Evolutionary conservation across 768 basidiomycete species (phyloP).

Genomic region (Mycena belliarum): DNA sequence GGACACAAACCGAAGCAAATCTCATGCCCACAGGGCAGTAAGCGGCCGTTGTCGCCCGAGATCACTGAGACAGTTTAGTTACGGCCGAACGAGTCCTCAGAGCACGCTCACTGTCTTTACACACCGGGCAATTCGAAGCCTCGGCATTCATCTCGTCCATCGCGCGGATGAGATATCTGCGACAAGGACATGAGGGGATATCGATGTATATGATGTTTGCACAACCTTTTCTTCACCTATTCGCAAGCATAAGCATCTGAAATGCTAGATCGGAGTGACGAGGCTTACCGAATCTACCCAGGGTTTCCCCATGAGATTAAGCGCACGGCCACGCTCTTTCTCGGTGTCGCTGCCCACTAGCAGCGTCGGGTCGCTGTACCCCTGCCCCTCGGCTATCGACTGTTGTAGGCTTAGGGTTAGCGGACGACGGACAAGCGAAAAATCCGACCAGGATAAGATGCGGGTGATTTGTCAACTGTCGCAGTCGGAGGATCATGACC

Average conservation of each 20-base stretch:
- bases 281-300: constrained; percentile 41
- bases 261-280: neutral
- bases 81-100: neutral
- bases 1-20: constrained; percentile 56
- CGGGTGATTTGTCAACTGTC: constrained; percentile 76
- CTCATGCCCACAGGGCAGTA: constrained; percentile 69
- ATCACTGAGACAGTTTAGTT: constrained; percentile 36
- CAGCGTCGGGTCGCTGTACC: constrained; percentile 51
- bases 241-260: neutral
- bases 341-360: constrained; percentile 49
- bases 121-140: constrained; percentile 60
- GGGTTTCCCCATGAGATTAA: constrained; percentile 43
- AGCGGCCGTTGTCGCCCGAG: constrained; percentile 49
- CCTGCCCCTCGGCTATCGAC: constrained; percentile 35
- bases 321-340: constrained; percentile 59
- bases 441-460: constrained; percentile 62
- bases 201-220: neutral
- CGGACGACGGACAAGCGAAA: neutral
- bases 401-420: constrained; percentile 28
- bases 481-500: constrained; percentile 74
- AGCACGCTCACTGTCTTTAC: constrained; percentile 55
- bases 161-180: constrained; percentile 53
- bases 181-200: neutral
- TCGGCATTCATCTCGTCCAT: constrained; percentile 48
- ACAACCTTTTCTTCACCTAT: constrained; percentile 38